phyloP scores from a whole-genome alignment of 345 rosid species.

The Cardamine chenopodiifolia region DNA sequence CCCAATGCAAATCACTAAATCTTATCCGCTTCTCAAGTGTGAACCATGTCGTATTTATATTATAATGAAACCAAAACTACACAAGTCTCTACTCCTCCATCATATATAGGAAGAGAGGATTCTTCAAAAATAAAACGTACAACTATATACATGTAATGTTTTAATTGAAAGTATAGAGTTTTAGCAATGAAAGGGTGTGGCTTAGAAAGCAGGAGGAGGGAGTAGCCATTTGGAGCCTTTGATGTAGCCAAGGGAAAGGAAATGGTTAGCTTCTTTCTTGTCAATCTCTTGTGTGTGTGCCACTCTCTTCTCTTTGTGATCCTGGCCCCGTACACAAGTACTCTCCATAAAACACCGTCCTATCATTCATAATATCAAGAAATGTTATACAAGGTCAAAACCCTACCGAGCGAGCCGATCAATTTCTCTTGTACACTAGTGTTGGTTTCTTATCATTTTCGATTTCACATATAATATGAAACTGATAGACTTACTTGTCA shows the following conservation, averaged over 20 bases:
- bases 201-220: constrained; percentile 42
- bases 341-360: constrained; percentile 56
- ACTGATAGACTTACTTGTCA: constrained; percentile 39
- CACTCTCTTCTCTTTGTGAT: constrained; percentile 37
- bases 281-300: constrained; percentile 32
- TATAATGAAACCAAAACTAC: constrained; percentile 11
- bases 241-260: constrained; percentile 41
- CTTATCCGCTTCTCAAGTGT: neutral
- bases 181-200: neutral
- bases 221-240: constrained; percentile 43
- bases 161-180: neutral
- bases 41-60: neutral
- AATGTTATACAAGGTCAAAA: neutral
- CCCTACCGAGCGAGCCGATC: neutral
- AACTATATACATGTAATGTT: neutral
- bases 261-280: constrained; percentile 21
- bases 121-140: neutral
- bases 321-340: constrained; percentile 49
- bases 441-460: constrained; percentile 1
- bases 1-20: neutral
- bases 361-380: constrained; percentile 23
- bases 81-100: constrained; percentile 15
- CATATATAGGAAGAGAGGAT: neutral
- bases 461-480: neutral
- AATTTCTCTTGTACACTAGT: neutral